Evolutionary conservation across 2,329 filamentous ascomycete genomes (phyloP), one percentile per base, ranked within the genome.

Genomic region (Aulographum hederae): DNA sequence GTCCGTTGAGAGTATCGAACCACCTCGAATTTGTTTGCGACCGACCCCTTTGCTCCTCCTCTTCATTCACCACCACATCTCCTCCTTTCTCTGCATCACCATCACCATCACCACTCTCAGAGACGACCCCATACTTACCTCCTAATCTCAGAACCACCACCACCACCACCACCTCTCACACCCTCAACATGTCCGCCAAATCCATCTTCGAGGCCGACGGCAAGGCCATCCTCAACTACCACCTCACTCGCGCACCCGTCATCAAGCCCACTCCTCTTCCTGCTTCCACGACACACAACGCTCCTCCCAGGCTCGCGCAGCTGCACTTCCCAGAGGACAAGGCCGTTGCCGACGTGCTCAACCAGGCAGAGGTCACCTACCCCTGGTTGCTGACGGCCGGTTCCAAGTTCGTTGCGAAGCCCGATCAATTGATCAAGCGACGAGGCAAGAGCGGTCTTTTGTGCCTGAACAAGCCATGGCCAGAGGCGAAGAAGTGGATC

Each of bases 151-250:
- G n/a, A n/a, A n/a, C n/a, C n/a, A n/a, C n/a, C n/a, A n/a, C n/a
- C n/a, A n/a, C n/a, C n/a, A n/a, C n/a, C n/a, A n/a, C n/a, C n/a
- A 8, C 21, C n/a, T 42, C 38, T 41, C 39, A 37, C 39, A 32
- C 41, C 38, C 38, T 37, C 59, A 69, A 51, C 51, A 91, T 91
- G 82, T 84, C 81, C 57, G 81, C 89, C 61, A 98, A 98, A 67
- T 79, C 86, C 46, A 95, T 98, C 56, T 65, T 79, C 69, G 89
- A 98, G 71, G 86, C 86, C 69, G 89, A 98, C 67, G 89, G 89
- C 73, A 98, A 98, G 79, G 89, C 89, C 72, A 95, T 98, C 68
- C 73, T 98, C 73, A 95, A 94, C 79, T 98, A 95, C 73, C 89
- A 95, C 70, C 84, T 98, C 63, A 95, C 89, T 49, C 79, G 89